phyloP scores from a whole-genome alignment of 2,329 filamentous ascomycete species.

The Dothideomycetidae sp. region DNA sequence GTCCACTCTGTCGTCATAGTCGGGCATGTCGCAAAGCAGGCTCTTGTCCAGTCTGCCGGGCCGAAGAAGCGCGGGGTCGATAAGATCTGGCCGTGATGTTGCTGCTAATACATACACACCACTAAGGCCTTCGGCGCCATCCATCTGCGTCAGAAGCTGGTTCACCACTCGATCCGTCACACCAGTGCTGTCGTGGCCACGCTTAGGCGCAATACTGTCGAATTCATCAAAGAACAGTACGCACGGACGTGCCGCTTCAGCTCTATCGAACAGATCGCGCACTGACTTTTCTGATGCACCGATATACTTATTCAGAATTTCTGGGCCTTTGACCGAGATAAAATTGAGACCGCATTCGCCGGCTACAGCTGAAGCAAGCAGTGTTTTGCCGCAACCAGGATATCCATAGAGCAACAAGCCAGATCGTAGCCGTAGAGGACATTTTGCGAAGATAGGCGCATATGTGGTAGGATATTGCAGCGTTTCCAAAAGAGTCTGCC shows the following conservation, averaged over 20 bases:
- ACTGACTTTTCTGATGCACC: conserved; percentile 94
- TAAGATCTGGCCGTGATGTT: conserved; percentile 82
- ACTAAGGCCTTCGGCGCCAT: conserved; percentile 85
- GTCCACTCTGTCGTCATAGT: conserved; percentile 65
- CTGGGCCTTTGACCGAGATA: conserved; percentile 93
- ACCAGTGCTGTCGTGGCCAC: conserved; percentile 91
- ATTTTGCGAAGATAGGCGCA: conserved; percentile 92
- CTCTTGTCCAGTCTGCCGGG: conserved; percentile 91
- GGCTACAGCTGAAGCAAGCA: conserved; percentile 90
- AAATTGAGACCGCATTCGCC: conserved; percentile 97
- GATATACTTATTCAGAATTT: conserved; percentile 98
- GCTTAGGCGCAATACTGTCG: conserved; percentile 91
- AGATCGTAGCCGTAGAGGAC: conserved; percentile 83
- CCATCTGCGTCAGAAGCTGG: conserved; percentile 96
- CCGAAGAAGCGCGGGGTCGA: conserved; percentile 81
- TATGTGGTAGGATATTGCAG: conserved; percentile 96
- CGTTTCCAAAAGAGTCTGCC: conserved; percentile 85
- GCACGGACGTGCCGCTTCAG: conserved; percentile 78
- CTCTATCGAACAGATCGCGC: conserved; percentile 85
- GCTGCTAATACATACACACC: conserved; percentile 95
- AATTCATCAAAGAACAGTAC: conserved; percentile 98
- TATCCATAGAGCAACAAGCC: conserved; percentile 88
- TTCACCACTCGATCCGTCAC: conserved; percentile 99
- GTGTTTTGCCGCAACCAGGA: conserved; percentile 90
- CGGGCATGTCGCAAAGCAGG: conserved; percentile 78